These are phyloP conservation scores for Neurospora sp. DNA, from an alignment of 2,329 filamentous ascomycete genomes.

Conservation along the genomic window DNA sequence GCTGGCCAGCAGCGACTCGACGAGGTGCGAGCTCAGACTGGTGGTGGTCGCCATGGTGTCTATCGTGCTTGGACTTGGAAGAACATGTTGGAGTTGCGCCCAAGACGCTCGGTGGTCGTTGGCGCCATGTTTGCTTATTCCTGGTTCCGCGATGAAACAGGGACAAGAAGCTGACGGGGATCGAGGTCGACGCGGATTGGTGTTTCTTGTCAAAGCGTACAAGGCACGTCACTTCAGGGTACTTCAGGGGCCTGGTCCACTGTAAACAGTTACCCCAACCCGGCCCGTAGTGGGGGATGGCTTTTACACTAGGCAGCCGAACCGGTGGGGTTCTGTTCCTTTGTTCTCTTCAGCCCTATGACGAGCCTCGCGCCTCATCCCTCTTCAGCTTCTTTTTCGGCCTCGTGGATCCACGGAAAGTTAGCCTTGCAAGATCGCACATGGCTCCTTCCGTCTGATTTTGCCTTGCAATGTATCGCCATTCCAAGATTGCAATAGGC, in stretches of 20 bases:
- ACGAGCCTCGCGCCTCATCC: not conserved
- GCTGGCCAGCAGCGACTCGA: slow-evolving; percentile 24
- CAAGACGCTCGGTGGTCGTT: not conserved
- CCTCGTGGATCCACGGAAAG: too few species aligned
- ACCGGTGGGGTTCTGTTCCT: not conserved
- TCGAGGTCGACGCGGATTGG: not conserved
- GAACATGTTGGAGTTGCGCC: not conserved
- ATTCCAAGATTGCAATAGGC: not conserved
- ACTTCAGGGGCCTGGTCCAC: not conserved
- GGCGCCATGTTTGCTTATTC: not conserved
- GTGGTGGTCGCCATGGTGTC: slow-evolving; percentile 3
- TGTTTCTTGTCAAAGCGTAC: not conserved
- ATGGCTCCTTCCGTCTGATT: not conserved
- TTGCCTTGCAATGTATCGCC: not conserved
- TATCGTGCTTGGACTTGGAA: not conserved
- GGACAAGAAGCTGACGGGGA: not conserved
- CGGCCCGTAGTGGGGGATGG: not conserved
- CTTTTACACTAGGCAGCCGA: not conserved
- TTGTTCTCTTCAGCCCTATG: not conserved
- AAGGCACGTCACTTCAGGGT: not conserved
- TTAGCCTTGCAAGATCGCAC: not conserved
- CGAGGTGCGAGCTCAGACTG: slow-evolving; percentile 16
- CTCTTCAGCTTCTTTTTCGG: too few species aligned
- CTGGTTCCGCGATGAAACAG: not conserved
- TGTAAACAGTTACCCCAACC: not conserved